phyloP scores from a whole-genome alignment of 176 grass and related monocot species.

The Alopecurus myosuroides region DNA sequence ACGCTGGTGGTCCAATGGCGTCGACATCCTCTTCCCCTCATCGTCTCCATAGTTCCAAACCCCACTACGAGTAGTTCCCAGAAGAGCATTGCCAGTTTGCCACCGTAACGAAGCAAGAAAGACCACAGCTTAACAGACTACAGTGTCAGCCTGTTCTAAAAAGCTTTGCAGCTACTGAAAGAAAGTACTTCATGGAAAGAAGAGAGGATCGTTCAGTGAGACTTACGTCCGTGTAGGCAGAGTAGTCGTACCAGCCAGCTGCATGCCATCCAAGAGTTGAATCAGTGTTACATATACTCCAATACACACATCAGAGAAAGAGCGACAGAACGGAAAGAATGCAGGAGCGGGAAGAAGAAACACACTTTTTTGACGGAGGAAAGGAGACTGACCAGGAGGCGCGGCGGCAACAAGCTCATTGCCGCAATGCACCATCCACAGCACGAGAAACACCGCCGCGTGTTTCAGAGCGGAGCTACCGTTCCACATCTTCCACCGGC shows the following conservation, averaged over 20 bases:
- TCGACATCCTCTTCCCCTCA: conserved; percentile 13
- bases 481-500: background rate
- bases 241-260: conserved; percentile 60
- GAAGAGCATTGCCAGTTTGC: background rate
- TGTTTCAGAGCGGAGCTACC: background rate
- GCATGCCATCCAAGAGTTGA: background rate
- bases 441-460: background rate
- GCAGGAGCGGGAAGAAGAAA: background rate
- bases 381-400: conserved; percentile 43
- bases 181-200: background rate
- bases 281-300: background rate
- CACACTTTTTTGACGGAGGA: background rate
- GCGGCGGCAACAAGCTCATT: conserved; percentile 13
- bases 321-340: background rate
- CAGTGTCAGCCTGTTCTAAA: background rate
- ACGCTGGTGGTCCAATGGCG: conserved; percentile 20
- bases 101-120: conserved; percentile 6
- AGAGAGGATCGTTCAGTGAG: background rate
- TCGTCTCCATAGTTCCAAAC: background rate
- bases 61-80: conserved; percentile 12
- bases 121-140: background rate
- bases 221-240: conserved; percentile 64
- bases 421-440: conserved; percentile 33
- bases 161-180: background rate
- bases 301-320: background rate